These are phyloP conservation scores for Tulasnella sp. DNA, from an alignment of 768 basidiomycete species.

Conservation along the genomic window DNA sequence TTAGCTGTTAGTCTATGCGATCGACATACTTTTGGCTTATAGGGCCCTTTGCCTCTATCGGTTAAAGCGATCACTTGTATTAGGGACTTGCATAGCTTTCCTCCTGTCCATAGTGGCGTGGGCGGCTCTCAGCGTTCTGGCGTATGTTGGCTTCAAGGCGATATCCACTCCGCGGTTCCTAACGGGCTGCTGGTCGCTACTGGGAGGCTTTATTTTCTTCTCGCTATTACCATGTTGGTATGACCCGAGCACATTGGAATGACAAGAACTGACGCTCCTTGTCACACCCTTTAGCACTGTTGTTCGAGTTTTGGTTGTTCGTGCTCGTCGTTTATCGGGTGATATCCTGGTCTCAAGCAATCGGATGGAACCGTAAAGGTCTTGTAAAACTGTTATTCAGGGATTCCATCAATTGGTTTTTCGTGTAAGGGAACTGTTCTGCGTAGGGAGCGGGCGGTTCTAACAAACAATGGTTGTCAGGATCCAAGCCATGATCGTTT, in stretches of 20 bases:
- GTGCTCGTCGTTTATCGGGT: slow-evolving; percentile 18
- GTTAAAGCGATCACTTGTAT: slow-evolving; percentile 8
- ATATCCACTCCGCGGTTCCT: slow-evolving; percentile 19
- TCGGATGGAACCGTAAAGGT: slow-evolving; percentile 9
- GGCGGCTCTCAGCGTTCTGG: slow-evolving; percentile 6
- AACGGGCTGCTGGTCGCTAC: slow-evolving; percentile 22
- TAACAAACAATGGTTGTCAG: background rate
- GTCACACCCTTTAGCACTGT: background rate
- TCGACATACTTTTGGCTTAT: slow-evolving; percentile 24
- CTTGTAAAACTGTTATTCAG: background rate
- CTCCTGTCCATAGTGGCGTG: background rate
- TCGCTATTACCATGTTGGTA: slow-evolving; percentile 4
- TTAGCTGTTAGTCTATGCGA: slow-evolving; percentile 17
- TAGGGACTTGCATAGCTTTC: background rate
- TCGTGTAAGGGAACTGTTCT: slow-evolving; percentile 5
- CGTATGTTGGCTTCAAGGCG: slow-evolving; percentile 5
- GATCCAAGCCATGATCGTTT: slow-evolving; percentile 9
- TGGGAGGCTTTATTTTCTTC: slow-evolving; percentile 12
- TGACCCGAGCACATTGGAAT: background rate
- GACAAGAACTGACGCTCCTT: too few species aligned
- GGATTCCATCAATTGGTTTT: slow-evolving; percentile 25
- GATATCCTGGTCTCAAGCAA: background rate
- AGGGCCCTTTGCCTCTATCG: slow-evolving; percentile 25
- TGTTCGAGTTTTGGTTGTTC: slow-evolving; percentile 23
- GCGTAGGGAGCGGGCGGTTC: background rate